Conservation (phyloP, 441 rosid genomes). For the Lepidium campestre region DNA sequence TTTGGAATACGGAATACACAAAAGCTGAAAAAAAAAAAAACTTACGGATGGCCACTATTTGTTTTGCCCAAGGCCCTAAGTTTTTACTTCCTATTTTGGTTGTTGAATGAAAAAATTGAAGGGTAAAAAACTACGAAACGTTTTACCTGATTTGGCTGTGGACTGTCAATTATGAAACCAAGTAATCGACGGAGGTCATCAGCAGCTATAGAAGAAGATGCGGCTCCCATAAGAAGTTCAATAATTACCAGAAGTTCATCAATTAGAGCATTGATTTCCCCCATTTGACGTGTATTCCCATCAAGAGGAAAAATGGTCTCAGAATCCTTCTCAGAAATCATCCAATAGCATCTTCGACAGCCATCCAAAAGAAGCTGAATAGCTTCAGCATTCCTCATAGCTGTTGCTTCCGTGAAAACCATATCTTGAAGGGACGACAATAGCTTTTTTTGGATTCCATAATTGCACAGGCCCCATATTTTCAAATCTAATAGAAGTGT, state of each 20-base stretch:
- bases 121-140: background rate
- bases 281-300: slow-evolving; percentile 65
- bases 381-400: slow-evolving; percentile 96
- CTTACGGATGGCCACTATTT: background rate
- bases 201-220: slow-evolving; percentile 68
- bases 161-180: slow-evolving; percentile 95
- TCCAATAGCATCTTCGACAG: slow-evolving; percentile 99
- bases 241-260: slow-evolving; percentile 98
- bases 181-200: slow-evolving; percentile 84
- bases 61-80: background rate
- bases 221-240: slow-evolving; percentile 94
- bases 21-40: background rate
- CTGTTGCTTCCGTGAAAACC: slow-evolving; percentile 93
- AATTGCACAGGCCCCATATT: slow-evolving; percentile 97
- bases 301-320: slow-evolving; percentile 58
- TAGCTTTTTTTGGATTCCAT: slow-evolving; percentile 97
- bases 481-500: slow-evolving; percentile 85
- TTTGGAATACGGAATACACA: background rate
- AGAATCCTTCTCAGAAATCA: slow-evolving; percentile 76
- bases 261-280: slow-evolving; percentile 96
- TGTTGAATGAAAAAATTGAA: slow-evolving; percentile 24
- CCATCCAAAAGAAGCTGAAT: slow-evolving; percentile 99
- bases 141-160: slow-evolving; percentile 94
- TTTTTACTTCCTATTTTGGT: slow-evolving; percentile 48
- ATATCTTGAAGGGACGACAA: slow-evolving; percentile 95